These are phyloP conservation scores for Plectranthus barbatus DNA, from an alignment of 257 asterid species.

Conservation along the genomic window DNA sequence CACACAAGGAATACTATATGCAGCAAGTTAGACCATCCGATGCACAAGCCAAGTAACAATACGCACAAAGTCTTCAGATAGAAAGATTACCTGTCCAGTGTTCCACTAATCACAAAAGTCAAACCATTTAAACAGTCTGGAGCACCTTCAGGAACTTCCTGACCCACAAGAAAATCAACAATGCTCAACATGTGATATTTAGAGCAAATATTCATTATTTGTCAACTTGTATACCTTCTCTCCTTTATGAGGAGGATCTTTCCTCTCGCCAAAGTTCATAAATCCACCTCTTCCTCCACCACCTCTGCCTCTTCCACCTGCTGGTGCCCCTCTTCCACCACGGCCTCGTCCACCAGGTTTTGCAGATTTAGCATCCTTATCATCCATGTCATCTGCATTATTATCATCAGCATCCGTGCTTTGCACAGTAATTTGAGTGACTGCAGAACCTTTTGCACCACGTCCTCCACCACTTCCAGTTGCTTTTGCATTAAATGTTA, in stretches of 20 bases:
- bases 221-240: constrained; percentile 57
- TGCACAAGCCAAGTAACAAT: neutral
- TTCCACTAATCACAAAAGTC: constrained; percentile 97
- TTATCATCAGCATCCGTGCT: constrained; percentile 39
- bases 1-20: neutral
- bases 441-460: constrained; percentile 53
- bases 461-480: constrained; percentile 79
- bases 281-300: constrained; percentile 98
- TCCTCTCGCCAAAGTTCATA: constrained; percentile 94
- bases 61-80: constrained; percentile 1
- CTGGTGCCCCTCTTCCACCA: constrained; percentile 74
- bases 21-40: neutral
- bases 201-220: constrained; percentile 11
- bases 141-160: constrained; percentile 99
- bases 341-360: constrained; percentile 88
- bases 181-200: constrained; percentile 12
- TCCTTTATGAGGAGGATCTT: constrained; percentile 99
- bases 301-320: constrained; percentile 90
- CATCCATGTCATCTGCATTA: constrained; percentile 57
- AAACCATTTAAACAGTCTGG: constrained; percentile 76
- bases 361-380: constrained; percentile 38
- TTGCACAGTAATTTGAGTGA: constrained; percentile 26
- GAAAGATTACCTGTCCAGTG: constrained; percentile 79
- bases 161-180: constrained; percentile 23
- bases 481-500: constrained; percentile 46